A percentile compares a stretch with the other conserved stretches of the same genome.
Evolutionary conservation across 2,329 filamentous ascomycete species (phyloP).

Genomic region (Lasiodiplodia sp.): DNA sequence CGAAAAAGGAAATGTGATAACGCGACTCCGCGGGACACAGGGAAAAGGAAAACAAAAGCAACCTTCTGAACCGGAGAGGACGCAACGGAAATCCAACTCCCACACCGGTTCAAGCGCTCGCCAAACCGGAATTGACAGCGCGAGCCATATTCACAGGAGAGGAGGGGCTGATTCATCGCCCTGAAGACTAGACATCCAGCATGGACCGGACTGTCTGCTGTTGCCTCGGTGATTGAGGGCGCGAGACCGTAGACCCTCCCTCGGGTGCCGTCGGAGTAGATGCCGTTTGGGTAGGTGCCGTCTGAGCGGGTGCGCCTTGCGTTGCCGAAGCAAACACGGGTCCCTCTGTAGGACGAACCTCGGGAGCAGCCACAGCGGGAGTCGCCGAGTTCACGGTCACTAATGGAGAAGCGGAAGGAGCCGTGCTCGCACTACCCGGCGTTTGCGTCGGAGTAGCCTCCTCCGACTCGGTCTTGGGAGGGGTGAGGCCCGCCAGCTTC

Average conservation of each 20-base stretch:
- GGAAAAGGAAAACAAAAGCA: neutral
- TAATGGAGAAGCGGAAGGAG: slow-evolving; percentile 2
- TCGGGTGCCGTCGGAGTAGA: neutral
- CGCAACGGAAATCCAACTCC: neutral
- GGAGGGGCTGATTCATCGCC: neutral
- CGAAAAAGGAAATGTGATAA: slow-evolving; percentile 6
- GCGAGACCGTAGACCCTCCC: neutral
- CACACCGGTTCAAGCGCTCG: neutral
- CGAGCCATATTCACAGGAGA: slow-evolving; percentile 8
- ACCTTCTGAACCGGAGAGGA: neutral
- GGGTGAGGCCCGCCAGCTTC: slow-evolving; percentile 13
- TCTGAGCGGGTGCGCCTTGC: neutral
- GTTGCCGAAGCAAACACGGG: neutral
- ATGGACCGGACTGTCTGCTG: slow-evolving; percentile 25
- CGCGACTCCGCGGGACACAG: neutral
- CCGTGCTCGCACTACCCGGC: neutral
- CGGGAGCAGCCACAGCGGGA: slow-evolving; percentile 4
- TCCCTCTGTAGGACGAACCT: neutral
- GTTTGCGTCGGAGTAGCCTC: slow-evolving; percentile 25
- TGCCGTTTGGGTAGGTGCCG: neutral
- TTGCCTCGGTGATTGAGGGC: slow-evolving; percentile 6
- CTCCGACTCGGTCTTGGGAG: slow-evolving; percentile 15
- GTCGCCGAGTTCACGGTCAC: neutral
- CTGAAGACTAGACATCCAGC: slow-evolving; percentile 22
- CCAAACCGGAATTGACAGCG: neutral